Evolutionary conservation across 805 yeast genomes (phyloP).

Genomic region (Debaryomyces tyrocola): DNA sequence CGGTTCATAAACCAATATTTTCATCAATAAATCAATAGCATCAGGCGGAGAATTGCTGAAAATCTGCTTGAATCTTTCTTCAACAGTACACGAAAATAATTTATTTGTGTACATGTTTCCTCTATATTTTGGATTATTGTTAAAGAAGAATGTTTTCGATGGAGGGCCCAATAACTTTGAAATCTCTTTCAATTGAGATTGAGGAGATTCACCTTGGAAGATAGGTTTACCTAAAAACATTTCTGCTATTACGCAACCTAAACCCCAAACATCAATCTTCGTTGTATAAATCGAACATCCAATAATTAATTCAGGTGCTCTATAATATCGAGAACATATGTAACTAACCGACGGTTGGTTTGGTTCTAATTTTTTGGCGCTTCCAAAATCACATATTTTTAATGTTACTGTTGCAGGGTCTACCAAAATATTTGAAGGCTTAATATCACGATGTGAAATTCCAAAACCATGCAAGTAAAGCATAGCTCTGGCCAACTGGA

Average conservation of each 20-base stretch:
- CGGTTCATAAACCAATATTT: constrained; percentile 88
- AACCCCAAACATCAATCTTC: constrained; percentile 95
- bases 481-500: constrained; percentile 83
- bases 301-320: constrained; percentile 94
- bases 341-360: constrained; percentile 90
- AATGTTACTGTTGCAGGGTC: constrained; percentile 66
- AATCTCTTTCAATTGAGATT: constrained; percentile 85
- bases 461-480: constrained; percentile 77
- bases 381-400: constrained; percentile 84
- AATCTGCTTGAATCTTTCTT: constrained; percentile 48
- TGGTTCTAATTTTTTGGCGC: constrained; percentile 75
- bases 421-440: constrained; percentile 78
- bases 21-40: constrained; percentile 81
- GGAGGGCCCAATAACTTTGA: constrained; percentile 92
- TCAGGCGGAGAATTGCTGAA: constrained; percentile 74
- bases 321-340: constrained; percentile 91
- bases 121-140: constrained; percentile 70
- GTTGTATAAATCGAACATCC: constrained; percentile 88
- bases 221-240: constrained; percentile 89
- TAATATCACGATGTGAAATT: constrained; percentile 80
- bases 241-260: constrained; percentile 96
- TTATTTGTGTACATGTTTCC: constrained; percentile 74
- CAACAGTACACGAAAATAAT: constrained; percentile 54
- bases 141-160: constrained; percentile 61
- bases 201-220: constrained; percentile 92